A percentile compares a stretch with the other conserved stretches of the same genome.
These are phyloP conservation scores for Fistulifera solaris DNA, from an alignment of 108 stramenopile genomes.

Conservation along the genomic window DNA sequence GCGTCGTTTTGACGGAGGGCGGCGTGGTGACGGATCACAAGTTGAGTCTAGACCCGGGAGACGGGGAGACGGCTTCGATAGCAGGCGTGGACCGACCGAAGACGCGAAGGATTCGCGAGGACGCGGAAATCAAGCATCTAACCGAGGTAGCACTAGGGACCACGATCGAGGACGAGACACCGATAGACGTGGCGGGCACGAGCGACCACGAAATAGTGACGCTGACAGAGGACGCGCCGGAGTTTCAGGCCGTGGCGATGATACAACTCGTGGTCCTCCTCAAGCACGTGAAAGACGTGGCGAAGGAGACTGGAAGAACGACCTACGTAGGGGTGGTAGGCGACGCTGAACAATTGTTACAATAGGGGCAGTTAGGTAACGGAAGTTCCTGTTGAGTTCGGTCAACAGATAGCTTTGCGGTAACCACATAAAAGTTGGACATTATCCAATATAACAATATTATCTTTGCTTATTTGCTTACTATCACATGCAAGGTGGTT, in stretches of 20 bases:
- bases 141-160: constrained; percentile 1
- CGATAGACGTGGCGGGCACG: neutral
- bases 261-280: constrained; percentile 4
- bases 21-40: neutral
- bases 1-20: constrained; percentile 2
- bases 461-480: too few species aligned
- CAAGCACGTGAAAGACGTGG: constrained; percentile 5
- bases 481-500: too few species aligned
- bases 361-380: too few species aligned
- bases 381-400: too few species aligned
- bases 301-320: neutral
- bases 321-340: too few species aligned
- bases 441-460: too few species aligned
- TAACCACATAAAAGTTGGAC: too few species aligned
- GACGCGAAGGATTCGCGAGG: too few species aligned
- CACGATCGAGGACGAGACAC: constrained; percentile 9
- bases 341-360: too few species aligned
- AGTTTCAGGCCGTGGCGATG: neutral
- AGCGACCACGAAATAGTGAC: constrained; percentile 7
- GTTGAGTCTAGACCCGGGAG: neutral
- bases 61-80: neutral
- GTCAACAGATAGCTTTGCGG: too few species aligned
- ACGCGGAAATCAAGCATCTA: neutral
- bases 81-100: neutral
- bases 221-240: neutral